A percentile compares a stretch with the other conserved stretches of the same genome.
These are phyloP conservation scores for Rostrohypoxylon terebratum DNA, from an alignment of 495 filamentous ascomycete genomes.

Conservation along the genomic window DNA sequence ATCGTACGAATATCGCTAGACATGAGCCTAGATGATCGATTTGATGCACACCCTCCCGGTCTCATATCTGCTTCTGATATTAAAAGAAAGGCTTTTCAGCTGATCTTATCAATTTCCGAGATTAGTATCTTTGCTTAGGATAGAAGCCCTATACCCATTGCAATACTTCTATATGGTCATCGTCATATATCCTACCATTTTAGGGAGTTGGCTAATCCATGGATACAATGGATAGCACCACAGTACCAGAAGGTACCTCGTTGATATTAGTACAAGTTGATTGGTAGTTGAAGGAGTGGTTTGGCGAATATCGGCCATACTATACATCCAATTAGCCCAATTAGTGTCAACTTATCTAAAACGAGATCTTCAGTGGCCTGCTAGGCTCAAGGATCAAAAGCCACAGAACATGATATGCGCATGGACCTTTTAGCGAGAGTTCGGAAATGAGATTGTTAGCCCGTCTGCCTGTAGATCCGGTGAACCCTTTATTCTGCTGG, in stretches of 20 bases:
- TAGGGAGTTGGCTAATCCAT: not conserved
- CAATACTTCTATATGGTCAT: not conserved
- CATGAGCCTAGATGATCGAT: slow-evolving; percentile 11
- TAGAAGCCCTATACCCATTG: not conserved
- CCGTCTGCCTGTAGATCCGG: not conserved
- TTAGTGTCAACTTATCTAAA: slow-evolving; percentile 1
- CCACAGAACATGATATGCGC: slow-evolving; percentile 8
- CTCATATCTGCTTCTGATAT: not conserved
- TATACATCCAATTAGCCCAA: slow-evolving; percentile 6
- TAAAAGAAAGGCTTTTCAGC: slow-evolving; percentile 16
- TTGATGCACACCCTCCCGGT: slow-evolving; percentile 3
- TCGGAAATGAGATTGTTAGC: slow-evolving; percentile 4
- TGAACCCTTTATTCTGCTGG: not conserved
- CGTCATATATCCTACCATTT: slow-evolving; percentile 8
- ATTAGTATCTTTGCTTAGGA: not conserved
- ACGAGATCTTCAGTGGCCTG: slow-evolving; percentile 2
- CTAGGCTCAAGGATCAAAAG: slow-evolving; percentile 9
- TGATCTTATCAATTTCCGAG: slow-evolving; percentile 13
- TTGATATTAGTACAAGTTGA: slow-evolving; percentile 17
- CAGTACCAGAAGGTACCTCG: not conserved
- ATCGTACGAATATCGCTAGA: slow-evolving; percentile 16
- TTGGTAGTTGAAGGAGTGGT: not conserved
- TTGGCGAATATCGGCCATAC: slow-evolving; percentile 5
- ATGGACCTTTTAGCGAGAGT: slow-evolving; percentile 4
- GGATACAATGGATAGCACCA: not conserved